phyloP scores from a whole-genome alignment of 2,329 filamentous ascomycete genomes.

The Amauroascus niger region DNA sequence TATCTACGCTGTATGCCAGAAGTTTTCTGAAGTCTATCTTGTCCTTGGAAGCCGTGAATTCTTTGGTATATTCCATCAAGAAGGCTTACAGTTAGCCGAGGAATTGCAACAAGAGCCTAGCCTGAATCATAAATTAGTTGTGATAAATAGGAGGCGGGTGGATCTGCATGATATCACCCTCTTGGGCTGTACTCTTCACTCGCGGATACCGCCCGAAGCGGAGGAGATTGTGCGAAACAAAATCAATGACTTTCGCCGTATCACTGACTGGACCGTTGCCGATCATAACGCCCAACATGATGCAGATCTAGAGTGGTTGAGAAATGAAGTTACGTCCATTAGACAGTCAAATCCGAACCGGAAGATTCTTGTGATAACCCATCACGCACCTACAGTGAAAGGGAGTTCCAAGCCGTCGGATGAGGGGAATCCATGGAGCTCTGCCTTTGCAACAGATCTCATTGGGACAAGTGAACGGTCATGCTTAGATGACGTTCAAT shows the following conservation, averaged over 20 bases:
- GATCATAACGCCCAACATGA: constrained; percentile 42
- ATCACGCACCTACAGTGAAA: constrained; percentile 44
- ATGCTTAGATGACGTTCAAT: constrained; percentile 10
- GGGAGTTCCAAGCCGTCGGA: constrained; percentile 43
- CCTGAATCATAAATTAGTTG: constrained; percentile 13
- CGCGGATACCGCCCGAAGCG: constrained; percentile 36
- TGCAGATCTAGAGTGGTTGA: constrained; percentile 44
- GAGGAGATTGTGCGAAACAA: constrained; percentile 25
- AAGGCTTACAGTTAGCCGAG: constrained; percentile 18
- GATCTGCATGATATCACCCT: constrained; percentile 35
- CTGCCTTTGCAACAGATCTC: constrained; percentile 34
- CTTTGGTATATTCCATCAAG: constrained; percentile 24
- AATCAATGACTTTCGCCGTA: constrained; percentile 46
- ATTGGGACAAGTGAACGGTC: background rate
- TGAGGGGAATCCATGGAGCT: constrained; percentile 38
- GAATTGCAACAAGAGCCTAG: constrained; percentile 18
- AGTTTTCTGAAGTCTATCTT: constrained; percentile 24
- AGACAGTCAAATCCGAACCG: background rate
- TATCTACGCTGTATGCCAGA: constrained; percentile 20
- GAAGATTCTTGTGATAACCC: constrained; percentile 43
- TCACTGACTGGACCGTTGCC: constrained; percentile 41
- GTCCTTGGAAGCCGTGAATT: constrained; percentile 34
- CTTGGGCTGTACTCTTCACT: constrained; percentile 50
- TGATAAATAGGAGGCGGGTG: constrained; percentile 20
- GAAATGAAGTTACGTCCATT: constrained; percentile 25